Evolutionary conservation across 139 green algal species (phyloP).

Genomic region (Chlamydomonas applanata): DNA sequence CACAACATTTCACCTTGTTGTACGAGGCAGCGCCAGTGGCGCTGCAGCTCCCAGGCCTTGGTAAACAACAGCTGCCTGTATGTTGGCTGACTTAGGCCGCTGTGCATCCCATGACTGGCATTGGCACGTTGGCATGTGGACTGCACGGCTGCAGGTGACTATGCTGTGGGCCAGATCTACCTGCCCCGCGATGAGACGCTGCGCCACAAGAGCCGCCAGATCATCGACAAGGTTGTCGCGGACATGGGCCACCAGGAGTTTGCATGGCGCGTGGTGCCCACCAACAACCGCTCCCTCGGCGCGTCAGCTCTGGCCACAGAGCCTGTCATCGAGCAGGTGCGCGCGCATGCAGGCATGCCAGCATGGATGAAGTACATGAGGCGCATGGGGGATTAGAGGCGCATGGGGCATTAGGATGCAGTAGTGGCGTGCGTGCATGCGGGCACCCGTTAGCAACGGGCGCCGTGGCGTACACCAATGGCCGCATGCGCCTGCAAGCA

Average conservation of each 20-base stretch:
- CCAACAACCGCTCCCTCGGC: constrained; percentile 81
- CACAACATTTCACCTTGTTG: too few relatives aligned
- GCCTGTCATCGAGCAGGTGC: constrained; percentile 81
- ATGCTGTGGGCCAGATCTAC: constrained; percentile 86
- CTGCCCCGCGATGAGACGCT: constrained; percentile 71
- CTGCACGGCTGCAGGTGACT: constrained; percentile 75
- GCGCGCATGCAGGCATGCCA: background rate
- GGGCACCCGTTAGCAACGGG: too few relatives aligned
- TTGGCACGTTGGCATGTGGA: constrained; percentile 7
- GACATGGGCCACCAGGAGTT: constrained; percentile 50
- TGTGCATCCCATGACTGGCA: too few relatives aligned
- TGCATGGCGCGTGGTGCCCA: constrained; percentile 86
- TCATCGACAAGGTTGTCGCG: constrained; percentile 44
- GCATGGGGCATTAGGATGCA: too few relatives aligned
- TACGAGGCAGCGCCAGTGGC: too few relatives aligned
- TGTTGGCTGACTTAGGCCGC: too few relatives aligned
- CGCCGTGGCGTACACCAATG: background rate
- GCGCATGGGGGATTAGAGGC: too few relatives aligned
- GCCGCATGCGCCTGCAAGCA: background rate
- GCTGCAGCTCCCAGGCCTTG: too few relatives aligned
- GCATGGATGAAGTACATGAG: too few relatives aligned
- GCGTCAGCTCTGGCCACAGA: constrained; percentile 70
- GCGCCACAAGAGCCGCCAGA: constrained; percentile 51
- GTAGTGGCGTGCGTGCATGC: too few relatives aligned
- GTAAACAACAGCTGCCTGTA: too few relatives aligned